phyloP scores from a whole-genome alignment of 768 basidiomycete genomes.

The Pisolithus orientalis region DNA sequence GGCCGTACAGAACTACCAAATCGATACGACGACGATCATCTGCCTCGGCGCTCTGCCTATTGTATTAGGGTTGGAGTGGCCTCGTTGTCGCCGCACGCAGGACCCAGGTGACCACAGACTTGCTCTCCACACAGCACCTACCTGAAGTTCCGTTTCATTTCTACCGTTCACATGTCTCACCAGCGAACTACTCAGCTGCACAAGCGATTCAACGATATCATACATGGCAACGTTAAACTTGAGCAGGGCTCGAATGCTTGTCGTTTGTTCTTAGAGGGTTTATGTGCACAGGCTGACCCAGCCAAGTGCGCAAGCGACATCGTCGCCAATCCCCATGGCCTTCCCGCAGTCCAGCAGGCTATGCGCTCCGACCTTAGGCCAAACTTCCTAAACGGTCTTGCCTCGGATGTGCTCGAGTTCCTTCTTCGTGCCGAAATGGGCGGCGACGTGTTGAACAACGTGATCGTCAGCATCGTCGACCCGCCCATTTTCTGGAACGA shows the following conservation, averaged over 20 bases:
- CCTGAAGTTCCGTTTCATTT: not conserved
- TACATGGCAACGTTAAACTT: conserved; percentile 24
- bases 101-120: too few relatives aligned
- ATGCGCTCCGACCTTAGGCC: conserved; percentile 34
- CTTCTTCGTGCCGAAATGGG: conserved; percentile 36
- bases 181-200: conserved; percentile 21
- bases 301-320: conserved; percentile 33
- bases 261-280: conserved; percentile 39
- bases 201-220: conserved; percentile 30
- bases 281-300: conserved; percentile 36
- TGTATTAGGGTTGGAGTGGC: not conserved
- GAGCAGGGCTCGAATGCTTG: conserved; percentile 15
- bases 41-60: not conserved
- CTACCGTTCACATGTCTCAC: not conserved
- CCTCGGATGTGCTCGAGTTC: conserved; percentile 31
- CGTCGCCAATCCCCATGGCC: conserved; percentile 30
- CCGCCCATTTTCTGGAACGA: conserved; percentile 47
- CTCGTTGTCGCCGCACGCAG: not conserved
- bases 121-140: not conserved
- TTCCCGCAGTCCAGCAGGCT: conserved; percentile 32
- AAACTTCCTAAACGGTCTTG: conserved; percentile 39
- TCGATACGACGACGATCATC: not conserved
- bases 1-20: not conserved
- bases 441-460: conserved; percentile 35
- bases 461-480: conserved; percentile 38